A percentile compares a stretch with the other conserved stretches of the same genome.
phyloP scores from a whole-genome alignment of 345 rosid genomes.

The Eucalyptus regnans region DNA sequence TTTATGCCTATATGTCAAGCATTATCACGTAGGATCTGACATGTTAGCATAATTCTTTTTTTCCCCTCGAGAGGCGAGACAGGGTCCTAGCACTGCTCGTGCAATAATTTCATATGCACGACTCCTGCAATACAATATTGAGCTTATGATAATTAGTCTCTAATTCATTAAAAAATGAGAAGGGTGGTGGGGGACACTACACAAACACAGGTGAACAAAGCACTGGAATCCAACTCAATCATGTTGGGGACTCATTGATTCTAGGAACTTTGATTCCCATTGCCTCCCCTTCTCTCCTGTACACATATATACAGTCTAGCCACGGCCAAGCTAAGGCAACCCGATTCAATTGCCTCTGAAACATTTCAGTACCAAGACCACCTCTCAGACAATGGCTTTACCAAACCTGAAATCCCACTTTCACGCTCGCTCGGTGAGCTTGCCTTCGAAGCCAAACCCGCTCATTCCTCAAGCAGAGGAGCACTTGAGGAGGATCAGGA shows the following conservation, averaged over 20 bases:
- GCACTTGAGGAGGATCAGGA: slow-evolving; percentile 8
- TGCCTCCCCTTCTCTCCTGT: not conserved
- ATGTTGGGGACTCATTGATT: not conserved
- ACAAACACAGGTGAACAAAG: not conserved
- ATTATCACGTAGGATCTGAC: not conserved
- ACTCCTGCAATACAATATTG: not conserved
- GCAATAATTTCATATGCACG: not conserved
- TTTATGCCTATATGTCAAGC: not conserved
- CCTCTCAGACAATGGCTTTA: not conserved
- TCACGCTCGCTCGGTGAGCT: slow-evolving; percentile 18
- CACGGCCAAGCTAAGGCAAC: not conserved
- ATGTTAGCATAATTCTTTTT: not conserved
- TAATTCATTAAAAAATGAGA: not conserved
- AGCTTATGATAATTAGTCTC: not conserved
- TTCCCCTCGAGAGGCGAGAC: not conserved
- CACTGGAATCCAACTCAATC: not conserved
- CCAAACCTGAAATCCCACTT: not conserved
- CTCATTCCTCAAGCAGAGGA: slow-evolving; percentile 8
- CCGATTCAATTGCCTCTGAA: not conserved
- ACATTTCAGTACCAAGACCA: not conserved
- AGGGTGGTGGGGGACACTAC: not conserved
- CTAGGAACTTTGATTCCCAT: not conserved
- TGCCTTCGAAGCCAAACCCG: slow-evolving; percentile 23
- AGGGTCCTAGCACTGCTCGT: not conserved
- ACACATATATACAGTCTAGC: not conserved